Evolutionary conservation across 257 asterid species (phyloP), one percentile per base, ranked within the genome.

Genomic region (Oldenlandia corymbosa): DNA sequence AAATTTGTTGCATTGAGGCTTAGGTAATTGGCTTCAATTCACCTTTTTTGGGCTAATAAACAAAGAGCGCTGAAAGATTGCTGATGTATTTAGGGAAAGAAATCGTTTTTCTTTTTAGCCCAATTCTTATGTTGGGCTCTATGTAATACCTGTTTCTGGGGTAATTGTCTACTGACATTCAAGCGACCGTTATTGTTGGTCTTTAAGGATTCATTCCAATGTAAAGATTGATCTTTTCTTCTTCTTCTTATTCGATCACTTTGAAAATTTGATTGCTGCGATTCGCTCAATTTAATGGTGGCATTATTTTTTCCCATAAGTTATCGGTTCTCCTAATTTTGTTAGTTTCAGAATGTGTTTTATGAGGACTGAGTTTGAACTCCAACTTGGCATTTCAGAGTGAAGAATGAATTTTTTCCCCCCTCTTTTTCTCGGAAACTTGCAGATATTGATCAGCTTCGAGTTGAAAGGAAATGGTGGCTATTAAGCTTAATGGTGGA

Each of bases 401-500:
- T 10, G 16, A 43, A 43, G 48, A 14, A 1, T 43, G 48, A 10
- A 0, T 53, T 53, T 5, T 27, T 10, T 24, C 17, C 7, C 2
- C 11, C 2, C 27, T 16, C n/a, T 0, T 13, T 54, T 60, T 60
- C 3, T 26, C 5, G 23, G 13, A 16, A 62, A 46, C 36, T 49
- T 62, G 56, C 11, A 62, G 56, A 49, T 20, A 10, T 24, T 10
- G 57, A 30, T 47, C 67, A 30, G 57, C 67, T 62, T 62, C 57
- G 47, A 46, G 67, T 62, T 56, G 8, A 11, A 50, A 20, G 67
- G 31, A 16, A 47, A 62, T 62, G 67, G 46, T 26, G 12, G 57
- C 67, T n/a, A 46, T 47, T 30, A 62, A 62, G 67, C 46, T 47
- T 30, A n/a, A 49, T 11, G 57, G 67, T 46, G 67, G 67, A 46